Evolutionary conservation across 768 basidiomycete species (phyloP).

Genomic region (Mycena kentingensis): DNA sequence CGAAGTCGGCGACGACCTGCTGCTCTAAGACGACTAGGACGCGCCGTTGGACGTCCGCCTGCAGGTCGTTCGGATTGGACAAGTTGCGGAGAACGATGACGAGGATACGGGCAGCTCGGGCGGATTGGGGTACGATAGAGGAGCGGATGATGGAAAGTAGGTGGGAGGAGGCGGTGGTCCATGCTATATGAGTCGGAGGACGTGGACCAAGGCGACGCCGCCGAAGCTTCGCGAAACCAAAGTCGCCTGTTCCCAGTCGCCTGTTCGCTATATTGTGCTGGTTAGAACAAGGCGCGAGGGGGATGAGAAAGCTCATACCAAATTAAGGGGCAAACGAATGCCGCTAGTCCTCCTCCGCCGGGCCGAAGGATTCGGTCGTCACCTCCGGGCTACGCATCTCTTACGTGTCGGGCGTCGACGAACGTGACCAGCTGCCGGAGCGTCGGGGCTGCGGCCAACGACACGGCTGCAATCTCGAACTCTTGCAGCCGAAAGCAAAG

Average conservation of each 20-base stretch:
- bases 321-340: slow-evolving; percentile 88
- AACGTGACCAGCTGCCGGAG: slow-evolving; percentile 97
- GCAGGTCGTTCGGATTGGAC: slow-evolving; percentile 58
- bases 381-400: slow-evolving; percentile 70
- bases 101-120: slow-evolving; percentile 87
- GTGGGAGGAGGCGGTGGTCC: slow-evolving; percentile 80
- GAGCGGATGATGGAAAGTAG: slow-evolving; percentile 77
- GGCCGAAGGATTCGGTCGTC: slow-evolving; percentile 58
- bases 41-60: slow-evolving; percentile 73
- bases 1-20: slow-evolving; percentile 64
- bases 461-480: slow-evolving; percentile 92
- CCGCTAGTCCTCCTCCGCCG: slow-evolving; percentile 79
- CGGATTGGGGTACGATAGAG: slow-evolving; percentile 63
- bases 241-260: too few species aligned
- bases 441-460: slow-evolving; percentile 95
- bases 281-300: too few species aligned
- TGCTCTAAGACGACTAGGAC: slow-evolving; percentile 83
- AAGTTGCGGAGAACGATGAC: slow-evolving; percentile 74
- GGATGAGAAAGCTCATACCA: too few species aligned
- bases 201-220: slow-evolving; percentile 79
- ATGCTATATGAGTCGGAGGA: slow-evolving; percentile 91
- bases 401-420: slow-evolving; percentile 69
- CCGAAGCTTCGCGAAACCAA: too few species aligned
- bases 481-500: slow-evolving; percentile 96
- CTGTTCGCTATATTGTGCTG: too few species aligned